phyloP scores from a whole-genome alignment of 352 stramenopile species.

The Albugo candida region DNA sequence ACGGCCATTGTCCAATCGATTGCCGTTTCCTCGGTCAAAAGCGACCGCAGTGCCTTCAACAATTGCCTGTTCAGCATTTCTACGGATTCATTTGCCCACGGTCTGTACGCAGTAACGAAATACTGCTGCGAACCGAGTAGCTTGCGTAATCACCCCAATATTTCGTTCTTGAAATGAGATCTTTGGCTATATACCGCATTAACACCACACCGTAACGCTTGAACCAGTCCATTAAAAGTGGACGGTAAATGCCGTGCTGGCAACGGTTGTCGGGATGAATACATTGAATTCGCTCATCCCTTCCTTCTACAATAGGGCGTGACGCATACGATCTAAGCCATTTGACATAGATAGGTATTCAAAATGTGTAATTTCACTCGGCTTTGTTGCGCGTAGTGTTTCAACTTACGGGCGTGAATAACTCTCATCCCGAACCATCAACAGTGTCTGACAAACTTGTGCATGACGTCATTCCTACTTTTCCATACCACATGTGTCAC shows the following conservation, averaged over 20 bases:
- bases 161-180: conserved; percentile 15
- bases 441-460: conserved; percentile 3
- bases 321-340: conserved; percentile 2
- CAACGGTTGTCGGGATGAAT: conserved; percentile 3
- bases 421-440: conserved; percentile 2
- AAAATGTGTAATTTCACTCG: conserved; percentile 19
- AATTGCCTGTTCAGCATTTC: conserved; percentile 14
- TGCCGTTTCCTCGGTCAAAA: conserved; percentile 4
- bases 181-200: conserved; percentile 12
- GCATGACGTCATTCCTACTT: conserved; percentile 3
- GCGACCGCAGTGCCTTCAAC: conserved; percentile 2
- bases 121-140: conserved; percentile 8
- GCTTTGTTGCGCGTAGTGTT: no score
- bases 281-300: conserved; percentile 13
- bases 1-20: no score
- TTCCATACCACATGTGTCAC: conserved; percentile 6
- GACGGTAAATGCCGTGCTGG: background rate
- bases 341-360: conserved; percentile 12
- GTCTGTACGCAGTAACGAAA: conserved; percentile 12
- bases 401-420: conserved; percentile 8
- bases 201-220: conserved; percentile 11
- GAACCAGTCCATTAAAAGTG: conserved; percentile 4
- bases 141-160: conserved; percentile 7
- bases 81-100: no score
- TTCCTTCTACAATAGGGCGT: conserved; percentile 14